Evolutionary conservation across 495 filamentous ascomycete species (phyloP), one percentile per base, ranked within the genome.

Genomic region (Penicillium subrubescens): DNA sequence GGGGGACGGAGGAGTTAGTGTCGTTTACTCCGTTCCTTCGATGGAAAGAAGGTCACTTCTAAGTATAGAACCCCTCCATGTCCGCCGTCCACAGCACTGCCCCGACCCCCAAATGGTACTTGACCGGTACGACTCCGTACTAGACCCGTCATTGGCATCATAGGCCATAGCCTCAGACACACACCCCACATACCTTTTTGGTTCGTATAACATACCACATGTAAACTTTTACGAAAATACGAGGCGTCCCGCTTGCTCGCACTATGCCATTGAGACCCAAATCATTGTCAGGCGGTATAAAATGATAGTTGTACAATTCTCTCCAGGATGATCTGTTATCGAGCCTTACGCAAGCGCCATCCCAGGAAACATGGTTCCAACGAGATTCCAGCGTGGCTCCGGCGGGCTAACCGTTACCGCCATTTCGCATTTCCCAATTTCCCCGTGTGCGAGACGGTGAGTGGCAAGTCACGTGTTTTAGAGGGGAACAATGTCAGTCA

Each of bases 11-110:
- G 19, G 44, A 48, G 21, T 23, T 25, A 11, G 21, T 48, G 44
- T 25, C 19, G 21, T 23, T 57, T 50, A 48, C 48, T 27, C 48
- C 25, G 48, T 52, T 17, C 21, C n/a, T 29, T 34, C 14, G 35
- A 1, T 44, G 54, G 12, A 48, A 19, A n/a, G 60, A n/a, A 63
- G 41, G 67, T 65, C 60, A 66, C 60, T 73, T 70, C 70, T 73
- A 73, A 73, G 70, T 73, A 73, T 73, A 73, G 70, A 67, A 65
- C 44, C 62, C 41, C 60, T 61, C 52, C 29, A n/a, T 50, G 44
- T 14, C 44, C 34, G 25, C 37, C 21, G 23, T n/a, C n/a, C n/a
- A 12, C 39, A n/a, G 53, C 33, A 56, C 39, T 65, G 53, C 56
- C 50, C 31, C 41, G 37, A 46, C 27, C 33, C n/a, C 19, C 21